These are phyloP conservation scores for Agaricales sp. DNA, from an alignment of 1,284 basidiomycete species.

Conservation along the genomic window DNA sequence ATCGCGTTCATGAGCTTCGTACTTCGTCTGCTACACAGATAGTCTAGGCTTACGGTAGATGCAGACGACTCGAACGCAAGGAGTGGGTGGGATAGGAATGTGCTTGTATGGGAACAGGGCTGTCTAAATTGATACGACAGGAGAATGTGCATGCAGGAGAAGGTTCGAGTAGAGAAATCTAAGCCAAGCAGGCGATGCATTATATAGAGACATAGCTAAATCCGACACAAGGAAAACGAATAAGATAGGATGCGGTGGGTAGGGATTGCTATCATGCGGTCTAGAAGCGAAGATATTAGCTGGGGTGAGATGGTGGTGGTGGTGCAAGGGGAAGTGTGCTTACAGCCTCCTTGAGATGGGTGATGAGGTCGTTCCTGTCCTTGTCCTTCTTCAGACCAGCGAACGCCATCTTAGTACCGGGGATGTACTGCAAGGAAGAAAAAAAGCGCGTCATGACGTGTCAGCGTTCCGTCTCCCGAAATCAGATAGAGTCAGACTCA, in stretches of 20 bases:
- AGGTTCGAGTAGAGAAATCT: background rate
- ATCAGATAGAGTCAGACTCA: background rate
- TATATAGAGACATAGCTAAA: no score
- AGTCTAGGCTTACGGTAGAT: background rate
- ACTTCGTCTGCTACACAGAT: no score
- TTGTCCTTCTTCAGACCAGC: conserved; percentile 96
- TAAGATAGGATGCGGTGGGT: background rate
- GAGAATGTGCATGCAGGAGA: background rate
- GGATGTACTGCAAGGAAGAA: conserved; percentile 78
- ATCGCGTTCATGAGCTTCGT: no score
- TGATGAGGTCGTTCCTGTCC: conserved; percentile 87
- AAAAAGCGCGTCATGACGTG: no score
- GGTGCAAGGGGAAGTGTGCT: conserved; percentile 14
- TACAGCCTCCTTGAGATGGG: conserved; percentile 67
- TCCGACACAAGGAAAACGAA: background rate
- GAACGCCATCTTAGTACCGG: conserved; percentile 97
- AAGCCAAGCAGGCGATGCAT: no score
- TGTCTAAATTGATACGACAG: background rate
- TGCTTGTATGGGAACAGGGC: background rate
- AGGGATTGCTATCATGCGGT: background rate
- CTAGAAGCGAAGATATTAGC: background rate
- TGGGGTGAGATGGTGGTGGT: background rate
- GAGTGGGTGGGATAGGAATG: background rate
- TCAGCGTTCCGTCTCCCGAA: background rate
- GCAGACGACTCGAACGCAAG: background rate